A percentile compares a stretch with the other conserved stretches of the same genome.
Conservation (phyloP, 306 rosid species). For the Trifolium dubium region DNA sequence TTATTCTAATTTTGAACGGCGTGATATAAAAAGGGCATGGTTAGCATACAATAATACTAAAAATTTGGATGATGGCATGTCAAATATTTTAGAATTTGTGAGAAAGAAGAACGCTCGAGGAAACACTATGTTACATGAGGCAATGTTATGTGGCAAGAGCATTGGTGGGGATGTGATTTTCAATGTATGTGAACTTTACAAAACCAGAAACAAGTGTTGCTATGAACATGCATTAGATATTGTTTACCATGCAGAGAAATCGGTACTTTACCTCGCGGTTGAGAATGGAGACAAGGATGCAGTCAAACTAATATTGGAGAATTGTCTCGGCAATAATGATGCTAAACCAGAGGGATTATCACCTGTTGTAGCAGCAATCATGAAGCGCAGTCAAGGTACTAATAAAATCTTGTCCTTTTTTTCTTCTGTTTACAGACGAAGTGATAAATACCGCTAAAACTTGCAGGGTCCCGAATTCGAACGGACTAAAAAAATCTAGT, state of each 20-base stretch:
- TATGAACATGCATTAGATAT: not conserved
- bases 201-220: not conserved
- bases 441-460: no score
- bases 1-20: not conserved
- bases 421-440: no score
- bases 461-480: no score
- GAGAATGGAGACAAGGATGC: not conserved
- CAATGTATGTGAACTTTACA: not conserved
- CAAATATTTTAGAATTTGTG: not conserved
- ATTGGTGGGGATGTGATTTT: not conserved
- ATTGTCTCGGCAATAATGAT: not conserved
- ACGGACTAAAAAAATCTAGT: no score
- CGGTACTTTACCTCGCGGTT: constrained; percentile 19
- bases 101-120: not conserved
- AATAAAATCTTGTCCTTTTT: no score
- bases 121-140: constrained; percentile 33
- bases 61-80: no score
- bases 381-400: not conserved
- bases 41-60: no score
- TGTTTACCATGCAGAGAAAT: not conserved
- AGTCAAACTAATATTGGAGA: constrained; percentile 9
- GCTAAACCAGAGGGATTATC: not conserved
- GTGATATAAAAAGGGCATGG: not conserved
- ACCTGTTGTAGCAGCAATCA: not conserved
- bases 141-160: not conserved